Percentiles rank a stretch among this genome's conserved stretches.
These are phyloP conservation scores for Ascochyta rabiei DNA, from an alignment of 2,329 filamentous ascomycete genomes.

Conservation along the genomic window DNA sequence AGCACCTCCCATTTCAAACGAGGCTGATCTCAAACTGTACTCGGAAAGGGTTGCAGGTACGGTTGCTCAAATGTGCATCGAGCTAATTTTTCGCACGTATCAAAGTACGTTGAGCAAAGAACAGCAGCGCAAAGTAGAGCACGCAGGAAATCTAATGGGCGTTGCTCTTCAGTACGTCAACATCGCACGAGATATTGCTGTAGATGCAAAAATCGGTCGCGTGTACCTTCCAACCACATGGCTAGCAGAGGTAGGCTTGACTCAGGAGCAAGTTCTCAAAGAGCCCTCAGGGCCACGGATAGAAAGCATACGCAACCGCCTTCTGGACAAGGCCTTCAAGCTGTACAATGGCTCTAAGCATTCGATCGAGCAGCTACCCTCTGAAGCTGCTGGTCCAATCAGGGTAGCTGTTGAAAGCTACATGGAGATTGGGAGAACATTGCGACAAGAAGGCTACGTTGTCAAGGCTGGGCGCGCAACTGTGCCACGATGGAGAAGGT, in stretches of 20 bases:
- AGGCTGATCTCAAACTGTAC: constrained; percentile 66
- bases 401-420: constrained; percentile 75
- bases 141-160: constrained; percentile 69
- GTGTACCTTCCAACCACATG: constrained; percentile 72
- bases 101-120: constrained; percentile 37
- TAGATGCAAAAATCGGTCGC: constrained; percentile 68
- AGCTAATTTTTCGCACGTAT: constrained; percentile 68
- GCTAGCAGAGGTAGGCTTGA: constrained; percentile 64
- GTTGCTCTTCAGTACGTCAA: constrained; percentile 79
- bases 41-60: constrained; percentile 73
- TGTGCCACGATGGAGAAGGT: constrained; percentile 55
- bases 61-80: constrained; percentile 70
- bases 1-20: constrained; percentile 61
- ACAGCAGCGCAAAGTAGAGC: constrained; percentile 55
- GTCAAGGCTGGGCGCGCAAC: constrained; percentile 55
- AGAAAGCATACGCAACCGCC: constrained; percentile 57
- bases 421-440: constrained; percentile 74
- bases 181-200: constrained; percentile 74
- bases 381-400: constrained; percentile 66
- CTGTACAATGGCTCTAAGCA: constrained; percentile 62
- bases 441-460: constrained; percentile 55
- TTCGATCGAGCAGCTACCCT: constrained; percentile 67
- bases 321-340: constrained; percentile 66
- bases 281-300: constrained; percentile 56
- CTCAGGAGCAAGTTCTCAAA: constrained; percentile 60